Conservation (phyloP, 169 alveolate species). For the Plasmodium coatneyi region DNA sequence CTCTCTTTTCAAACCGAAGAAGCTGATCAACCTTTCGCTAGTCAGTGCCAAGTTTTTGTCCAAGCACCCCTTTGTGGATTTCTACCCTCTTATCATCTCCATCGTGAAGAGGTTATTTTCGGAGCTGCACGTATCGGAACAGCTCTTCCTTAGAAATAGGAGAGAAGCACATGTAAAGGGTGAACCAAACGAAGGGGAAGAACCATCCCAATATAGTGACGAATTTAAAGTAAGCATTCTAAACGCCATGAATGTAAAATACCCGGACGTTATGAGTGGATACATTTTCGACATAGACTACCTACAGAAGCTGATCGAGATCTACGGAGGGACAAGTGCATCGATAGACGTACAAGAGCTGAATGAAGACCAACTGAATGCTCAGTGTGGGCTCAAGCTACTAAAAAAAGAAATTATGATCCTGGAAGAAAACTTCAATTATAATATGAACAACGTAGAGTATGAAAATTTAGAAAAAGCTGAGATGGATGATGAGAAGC, state of each 20-base stretch:
- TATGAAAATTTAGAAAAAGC: constrained; percentile 48
- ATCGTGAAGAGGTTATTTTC: constrained; percentile 50
- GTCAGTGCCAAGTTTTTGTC: constrained; percentile 58
- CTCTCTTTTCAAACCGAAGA: constrained; percentile 43
- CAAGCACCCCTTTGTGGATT: constrained; percentile 39
- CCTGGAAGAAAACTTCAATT: constrained; percentile 10
- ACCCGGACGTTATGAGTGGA: constrained; percentile 50
- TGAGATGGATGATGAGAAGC: constrained; percentile 21
- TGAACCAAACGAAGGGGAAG: neutral
- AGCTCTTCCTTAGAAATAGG: constrained; percentile 2
- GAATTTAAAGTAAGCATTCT: neutral
- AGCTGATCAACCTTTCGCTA: constrained; percentile 34
- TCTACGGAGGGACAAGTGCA: constrained; percentile 60
- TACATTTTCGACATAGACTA: constrained; percentile 54
- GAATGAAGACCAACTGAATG: constrained; percentile 63
- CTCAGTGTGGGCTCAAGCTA: constrained; percentile 35
- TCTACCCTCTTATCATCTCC: constrained; percentile 48
- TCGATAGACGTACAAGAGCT: constrained; percentile 46
- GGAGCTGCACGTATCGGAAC: constrained; percentile 31
- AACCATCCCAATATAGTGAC: neutral
- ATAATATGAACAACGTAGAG: constrained; percentile 25
- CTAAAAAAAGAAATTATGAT: constrained; percentile 61
- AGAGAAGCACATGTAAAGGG: neutral
- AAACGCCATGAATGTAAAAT: constrained; percentile 19
- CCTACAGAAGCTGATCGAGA: constrained; percentile 47